Evolutionary conservation across 192 early-diverging fungal species (phyloP).

Genomic region (Allomyces macrogynus): DNA sequence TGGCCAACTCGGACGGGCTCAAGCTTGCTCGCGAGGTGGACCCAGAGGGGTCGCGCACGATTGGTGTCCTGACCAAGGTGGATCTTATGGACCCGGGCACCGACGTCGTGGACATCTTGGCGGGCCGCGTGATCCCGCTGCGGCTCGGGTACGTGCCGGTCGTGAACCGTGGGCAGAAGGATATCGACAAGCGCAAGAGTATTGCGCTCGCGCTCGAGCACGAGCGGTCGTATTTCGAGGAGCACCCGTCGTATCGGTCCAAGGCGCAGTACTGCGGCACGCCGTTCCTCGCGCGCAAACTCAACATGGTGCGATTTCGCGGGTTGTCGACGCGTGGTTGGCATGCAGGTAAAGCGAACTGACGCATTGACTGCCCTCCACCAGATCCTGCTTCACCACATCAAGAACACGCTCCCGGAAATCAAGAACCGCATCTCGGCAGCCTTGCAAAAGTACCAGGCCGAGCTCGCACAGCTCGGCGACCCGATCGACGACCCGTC

Average conservation of each 20-base stretch:
- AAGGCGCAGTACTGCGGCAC: conserved; percentile 99
- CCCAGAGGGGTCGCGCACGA: conserved; percentile 91
- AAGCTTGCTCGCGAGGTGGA: conserved; percentile 97
- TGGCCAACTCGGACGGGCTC: conserved; percentile 99
- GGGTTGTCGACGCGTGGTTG: not conserved
- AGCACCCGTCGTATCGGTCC: conserved; percentile 76
- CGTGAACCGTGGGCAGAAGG: conserved; percentile 94
- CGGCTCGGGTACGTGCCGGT: conserved; percentile 96
- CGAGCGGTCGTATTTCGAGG: conserved; percentile 85
- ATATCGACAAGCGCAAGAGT: conserved; percentile 84
- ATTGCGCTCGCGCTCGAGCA: conserved; percentile 72
- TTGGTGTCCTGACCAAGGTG: conserved; percentile 98
- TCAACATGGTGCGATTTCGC: conserved; percentile 57
- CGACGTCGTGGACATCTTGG: conserved; percentile 97
- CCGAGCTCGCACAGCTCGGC: conserved; percentile 72
- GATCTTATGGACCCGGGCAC: conserved; percentile 99
- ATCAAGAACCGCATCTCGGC: conserved; percentile 93
- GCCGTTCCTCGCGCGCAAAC: conserved; percentile 86
- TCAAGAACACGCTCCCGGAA: conserved; percentile 90
- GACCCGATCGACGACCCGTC: conserved; percentile 60
- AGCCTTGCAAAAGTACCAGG: conserved; percentile 60
- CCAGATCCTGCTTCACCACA: conserved; percentile 98
- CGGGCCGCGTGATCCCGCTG: conserved; percentile 88
- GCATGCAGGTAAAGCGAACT: not conserved
- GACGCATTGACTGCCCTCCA: not conserved